These are phyloP conservation scores for Coniochaeta hoffmannii DNA, from an alignment of 2,329 filamentous ascomycete species.

Conservation along the genomic window DNA sequence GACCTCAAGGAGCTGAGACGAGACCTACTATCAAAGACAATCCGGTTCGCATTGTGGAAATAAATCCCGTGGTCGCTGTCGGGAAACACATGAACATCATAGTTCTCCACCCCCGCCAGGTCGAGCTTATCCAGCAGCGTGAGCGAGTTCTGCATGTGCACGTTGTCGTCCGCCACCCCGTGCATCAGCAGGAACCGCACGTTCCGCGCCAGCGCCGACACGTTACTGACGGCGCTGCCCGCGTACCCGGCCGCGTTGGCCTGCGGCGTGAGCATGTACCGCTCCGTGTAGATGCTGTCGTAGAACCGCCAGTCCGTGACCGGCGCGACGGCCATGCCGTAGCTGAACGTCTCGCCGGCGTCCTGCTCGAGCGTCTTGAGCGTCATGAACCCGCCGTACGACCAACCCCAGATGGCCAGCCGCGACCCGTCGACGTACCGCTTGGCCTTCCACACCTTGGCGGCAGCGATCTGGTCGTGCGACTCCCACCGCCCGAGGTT, in stretches of 20 bases:
- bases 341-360: conserved; percentile 82
- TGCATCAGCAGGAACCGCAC: conserved; percentile 94
- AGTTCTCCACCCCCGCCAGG: conserved; percentile 76
- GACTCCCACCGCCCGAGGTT: conserved; percentile 82
- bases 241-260: conserved; percentile 73
- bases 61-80: conserved; percentile 93
- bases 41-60: conserved; percentile 85
- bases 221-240: conserved; percentile 66
- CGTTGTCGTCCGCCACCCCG: conserved; percentile 93
- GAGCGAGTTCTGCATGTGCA: conserved; percentile 92
- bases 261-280: conserved; percentile 94
- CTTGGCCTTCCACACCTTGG: conserved; percentile 74
- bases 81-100: conserved; percentile 93
- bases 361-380: conserved; percentile 92
- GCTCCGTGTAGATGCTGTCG: conserved; percentile 87
- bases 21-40: conserved; percentile 89
- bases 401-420: conserved; percentile 98
- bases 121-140: conserved; percentile 82
- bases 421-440: conserved; percentile 74
- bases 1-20: neutral
- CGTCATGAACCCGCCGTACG: conserved; percentile 90
- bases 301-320: conserved; percentile 99
- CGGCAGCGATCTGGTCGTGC: conserved; percentile 83
- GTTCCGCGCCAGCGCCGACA: conserved; percentile 62
- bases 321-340: conserved; percentile 96